These are phyloP conservation scores for Insectozyma bohioensis DNA, from an alignment of 1,139 yeast species.

Conservation along the genomic window DNA sequence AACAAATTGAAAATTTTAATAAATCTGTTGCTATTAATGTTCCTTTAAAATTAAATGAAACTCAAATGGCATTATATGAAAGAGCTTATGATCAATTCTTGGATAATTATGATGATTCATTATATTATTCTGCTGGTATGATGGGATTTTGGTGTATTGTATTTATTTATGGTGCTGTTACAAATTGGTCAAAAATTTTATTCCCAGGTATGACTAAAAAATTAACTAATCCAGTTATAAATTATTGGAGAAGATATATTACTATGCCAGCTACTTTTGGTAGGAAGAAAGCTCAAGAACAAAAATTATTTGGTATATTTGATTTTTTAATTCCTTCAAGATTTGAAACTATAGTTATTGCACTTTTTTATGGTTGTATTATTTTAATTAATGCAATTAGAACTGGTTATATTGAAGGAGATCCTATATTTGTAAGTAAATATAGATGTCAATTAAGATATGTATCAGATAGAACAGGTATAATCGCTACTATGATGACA, in stretches of 20 bases:
- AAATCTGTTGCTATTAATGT: constrained; percentile 19
- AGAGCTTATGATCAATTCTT: constrained; percentile 27
- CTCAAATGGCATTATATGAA: constrained; percentile 14
- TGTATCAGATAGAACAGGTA: constrained; percentile 34
- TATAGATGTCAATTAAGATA: constrained; percentile 24
- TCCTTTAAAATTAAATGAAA: constrained; percentile 22
- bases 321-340: constrained; percentile 28
- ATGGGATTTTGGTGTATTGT: constrained; percentile 51
- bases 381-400: constrained; percentile 34
- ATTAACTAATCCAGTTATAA: constrained; percentile 24
- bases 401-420: constrained; percentile 20
- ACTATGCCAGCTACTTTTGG: constrained; percentile 30
- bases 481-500: constrained; percentile 25
- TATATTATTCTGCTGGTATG: constrained; percentile 49
- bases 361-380: constrained; percentile 44
- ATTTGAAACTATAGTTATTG: constrained; percentile 20
- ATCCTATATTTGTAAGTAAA: constrained; percentile 24
- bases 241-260: constrained; percentile 26
- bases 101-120: constrained; percentile 38
- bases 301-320: constrained; percentile 18
- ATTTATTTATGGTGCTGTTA: constrained; percentile 36
- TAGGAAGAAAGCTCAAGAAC: constrained; percentile 24
- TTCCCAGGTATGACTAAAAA: constrained; percentile 24
- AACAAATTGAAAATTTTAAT: constrained; percentile 25
- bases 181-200: constrained; percentile 39